These are phyloP conservation scores for Verticillium nonalfalfae DNA, from an alignment of 2,329 filamentous ascomycete genomes.

Conservation along the genomic window DNA sequence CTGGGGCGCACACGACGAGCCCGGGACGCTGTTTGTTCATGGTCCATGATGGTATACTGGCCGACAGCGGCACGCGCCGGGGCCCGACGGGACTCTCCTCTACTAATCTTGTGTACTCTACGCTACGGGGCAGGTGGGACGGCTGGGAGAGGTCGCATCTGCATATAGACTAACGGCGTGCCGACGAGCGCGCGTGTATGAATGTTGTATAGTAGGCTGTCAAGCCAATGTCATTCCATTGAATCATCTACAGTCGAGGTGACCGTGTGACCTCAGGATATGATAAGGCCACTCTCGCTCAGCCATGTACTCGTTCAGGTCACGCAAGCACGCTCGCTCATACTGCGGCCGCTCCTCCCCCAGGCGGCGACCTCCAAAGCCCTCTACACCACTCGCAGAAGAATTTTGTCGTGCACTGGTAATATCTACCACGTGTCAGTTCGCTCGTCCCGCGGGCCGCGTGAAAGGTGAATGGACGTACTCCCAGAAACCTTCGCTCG, in stretches of 20 bases:
- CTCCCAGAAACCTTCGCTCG: not conserved
- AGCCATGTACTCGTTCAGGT: too few relatives aligned
- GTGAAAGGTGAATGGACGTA: constrained; percentile 9
- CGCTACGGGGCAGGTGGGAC: constrained; percentile 5
- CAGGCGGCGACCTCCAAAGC: not conserved
- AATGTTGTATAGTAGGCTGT: constrained; percentile 13
- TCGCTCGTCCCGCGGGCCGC: not conserved
- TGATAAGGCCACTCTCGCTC: too few relatives aligned
- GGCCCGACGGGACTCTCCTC: constrained; percentile 2
- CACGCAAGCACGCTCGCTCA: not conserved
- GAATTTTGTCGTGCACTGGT: constrained; percentile 26
- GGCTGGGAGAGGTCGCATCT: constrained; percentile 1
- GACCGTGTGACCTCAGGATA: too few relatives aligned
- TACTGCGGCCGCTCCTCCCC: not conserved
- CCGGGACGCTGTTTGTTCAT: not conserved
- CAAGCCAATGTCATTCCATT: constrained; percentile 4
- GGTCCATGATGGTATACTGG: not conserved
- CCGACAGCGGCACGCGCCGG: not conserved
- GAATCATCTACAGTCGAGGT: not conserved
- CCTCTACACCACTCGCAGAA: constrained; percentile 17
- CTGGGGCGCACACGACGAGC: not conserved
- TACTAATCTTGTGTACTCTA: constrained; percentile 11
- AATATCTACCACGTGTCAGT: constrained; percentile 17
- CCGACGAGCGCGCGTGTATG: constrained; percentile 7
- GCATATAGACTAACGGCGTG: constrained; percentile 11